Conservation (phyloP, 2,329 filamentous ascomycete genomes). For the Hypocrella siamensis region DNA sequence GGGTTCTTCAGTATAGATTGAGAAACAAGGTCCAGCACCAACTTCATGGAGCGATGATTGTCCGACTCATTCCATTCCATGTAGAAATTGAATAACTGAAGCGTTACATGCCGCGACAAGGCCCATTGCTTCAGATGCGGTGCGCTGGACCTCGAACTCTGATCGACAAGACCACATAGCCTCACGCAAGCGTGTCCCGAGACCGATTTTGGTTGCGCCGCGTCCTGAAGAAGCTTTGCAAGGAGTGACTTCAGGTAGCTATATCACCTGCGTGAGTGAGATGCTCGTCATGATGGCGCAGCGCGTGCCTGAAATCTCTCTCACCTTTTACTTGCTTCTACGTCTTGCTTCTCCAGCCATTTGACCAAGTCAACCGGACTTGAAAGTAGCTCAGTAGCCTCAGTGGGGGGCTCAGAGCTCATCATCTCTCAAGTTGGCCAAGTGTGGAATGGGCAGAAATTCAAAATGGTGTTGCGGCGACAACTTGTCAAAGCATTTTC, state of each 20-base stretch:
- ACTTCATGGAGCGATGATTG: constrained; percentile 46
- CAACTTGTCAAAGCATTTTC: too few relatives aligned
- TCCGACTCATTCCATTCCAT: constrained; percentile 53
- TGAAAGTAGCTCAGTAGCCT: constrained; percentile 17
- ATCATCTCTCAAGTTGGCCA: constrained; percentile 4
- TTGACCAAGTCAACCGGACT: constrained; percentile 20
- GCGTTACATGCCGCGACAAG: constrained; percentile 30
- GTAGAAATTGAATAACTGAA: constrained; percentile 44
- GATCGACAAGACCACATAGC: constrained; percentile 46
- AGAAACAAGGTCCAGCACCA: constrained; percentile 42
- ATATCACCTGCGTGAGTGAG: neutral
- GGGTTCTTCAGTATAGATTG: constrained; percentile 36
- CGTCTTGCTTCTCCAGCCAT: constrained; percentile 27
- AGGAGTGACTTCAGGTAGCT: constrained; percentile 26
- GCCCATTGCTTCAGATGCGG: constrained; percentile 29
- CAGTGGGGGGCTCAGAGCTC: constrained; percentile 8
- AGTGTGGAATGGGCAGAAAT: neutral
- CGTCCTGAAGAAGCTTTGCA: constrained; percentile 28
- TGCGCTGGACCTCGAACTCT: constrained; percentile 35
- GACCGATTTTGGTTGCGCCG: constrained; percentile 35
- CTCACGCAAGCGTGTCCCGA: constrained; percentile 41
- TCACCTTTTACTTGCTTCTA: constrained; percentile 19
- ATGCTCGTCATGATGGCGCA: too few relatives aligned
- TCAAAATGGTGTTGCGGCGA: constrained; percentile 1
- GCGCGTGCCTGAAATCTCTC: too few relatives aligned